Evolutionary conservation across 768 basidiomycete genomes (phyloP), one percentile per base, ranked within the genome.

Genomic region (Leucosporidium scottii): DNA sequence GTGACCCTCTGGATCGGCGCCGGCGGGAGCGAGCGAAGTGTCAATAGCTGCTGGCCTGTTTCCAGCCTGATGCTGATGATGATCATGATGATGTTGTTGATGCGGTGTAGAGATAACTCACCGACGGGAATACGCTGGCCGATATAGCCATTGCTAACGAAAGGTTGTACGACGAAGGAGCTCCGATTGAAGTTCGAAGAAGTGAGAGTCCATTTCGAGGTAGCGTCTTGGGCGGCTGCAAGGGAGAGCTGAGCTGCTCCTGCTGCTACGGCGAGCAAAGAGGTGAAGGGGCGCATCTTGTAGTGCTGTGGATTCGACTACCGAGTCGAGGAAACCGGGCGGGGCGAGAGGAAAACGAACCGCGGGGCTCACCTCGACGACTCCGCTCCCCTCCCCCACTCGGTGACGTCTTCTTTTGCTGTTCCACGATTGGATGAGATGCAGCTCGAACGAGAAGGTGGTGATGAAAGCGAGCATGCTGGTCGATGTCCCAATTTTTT

Each of bases 61-160:
- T 3, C 23, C 48, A 4, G 8, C 44, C 13, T 10, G 25, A 13
- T 18, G n/a, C n/a, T n/a, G n/a, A n/a, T n/a, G n/a, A n/a, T n/a
- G n/a, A n/a, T n/a, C n/a, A n/a, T n/a, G 34, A 34, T 10, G 34
- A 34, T 34, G 34, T 34, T 10, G 34, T 34, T 27, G 21, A 1
- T 3, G 15, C 20, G 23, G 31, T 1, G 5, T 25, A 23, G 20
- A n/a, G 51, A 56, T 27, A 25, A 53, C 65, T 18, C 34, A 63
- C 63, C 69, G 13, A 67, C 67, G 0, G 71, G 67, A 25, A 68
- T 54, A 9, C 71, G 47, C 55, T 68, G 71, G 2, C 61, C 61
- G 23, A 72, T 65, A 55, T 72, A 71, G n/a, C 70, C 66, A 34
- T 72, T 72, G 6, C 64, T 20, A 21, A 72, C 67, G 47, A 51